Evolutionary conservation across 1,284 basidiomycete genomes (phyloP), one percentile per base, ranked within the genome.

Genomic region (Rhodotorula sp.): DNA sequence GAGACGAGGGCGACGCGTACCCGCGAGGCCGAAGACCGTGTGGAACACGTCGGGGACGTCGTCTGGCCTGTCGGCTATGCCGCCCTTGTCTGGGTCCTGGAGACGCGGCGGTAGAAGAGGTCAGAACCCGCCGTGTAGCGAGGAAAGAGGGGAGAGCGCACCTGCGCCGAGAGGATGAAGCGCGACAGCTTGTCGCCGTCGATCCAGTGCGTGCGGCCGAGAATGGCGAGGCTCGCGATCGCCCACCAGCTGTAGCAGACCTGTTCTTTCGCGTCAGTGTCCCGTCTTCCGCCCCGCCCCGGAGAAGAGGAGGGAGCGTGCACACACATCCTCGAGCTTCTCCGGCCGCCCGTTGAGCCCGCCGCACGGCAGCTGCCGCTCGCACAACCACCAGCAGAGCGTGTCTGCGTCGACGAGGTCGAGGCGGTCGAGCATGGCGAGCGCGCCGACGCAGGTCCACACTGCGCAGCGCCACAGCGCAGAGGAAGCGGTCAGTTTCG

Each of bases 181-280:
- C 81, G 76, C 2, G 82, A 83, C 21, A 98, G 84, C 81, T 92
- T 94, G n/a, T 89, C 86, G 0, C 88, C 85, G 80, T 97, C 90
- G 78, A 99, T 97, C 94, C 96, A 99, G 19, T 87, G 84, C 29
- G 95, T 81, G 78, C 90, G 92, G 58, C 89, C 87, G 51, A 99
- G 82, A 70, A 97, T 95, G 29, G 92, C 88, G 62, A 99, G 82
- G 0, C 91, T 85, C 1, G 95, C 94, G 5, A 99, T 86, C 10
- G 96, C 94, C 94, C 95, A 99, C 85, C 94, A 96, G 78, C 91
- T 94, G 83, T 99, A 99, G 84, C 97, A 99, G 5, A 97, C 92
- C 93, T 95, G 74, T 32, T 19, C n/a, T 5, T 1, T 10, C 13
- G 8, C n/a, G 21, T 57, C 2, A 15, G 36, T 66, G 54, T 34